Base-by-base conservation (phyloP, 2,329 filamentous ascomycete species). In the Epichloe amarillans region DNA sequence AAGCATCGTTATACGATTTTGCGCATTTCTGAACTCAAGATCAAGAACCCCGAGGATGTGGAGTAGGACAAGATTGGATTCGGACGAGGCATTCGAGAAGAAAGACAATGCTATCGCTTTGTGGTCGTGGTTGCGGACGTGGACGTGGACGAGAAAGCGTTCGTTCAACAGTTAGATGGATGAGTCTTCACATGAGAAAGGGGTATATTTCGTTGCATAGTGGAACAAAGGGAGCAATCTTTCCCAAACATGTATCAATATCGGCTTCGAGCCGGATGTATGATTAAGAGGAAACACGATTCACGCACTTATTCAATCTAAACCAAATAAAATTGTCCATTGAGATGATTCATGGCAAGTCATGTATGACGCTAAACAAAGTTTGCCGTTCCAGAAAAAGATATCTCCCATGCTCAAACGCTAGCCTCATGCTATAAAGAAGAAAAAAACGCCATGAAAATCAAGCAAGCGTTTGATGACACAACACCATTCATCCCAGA, bases 1-100 rank as follows among this genome's bases (percentile, higher is more conserved):
- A 96, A 98, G 77, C 88, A 95, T 65, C 77, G 80, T 61, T 95
- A 86, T 68, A 98, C 93, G 3, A 79, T 95, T 21, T 64, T 98
- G 68, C 77, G 83, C 62, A 85, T 98, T 56, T 84, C 85, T 63
- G 87, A 97, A 69, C 64, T 97, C 55, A 83, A 78, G 63, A 75
- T 95, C 52, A 73, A 74, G 57, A 62, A 59, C 21, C 55, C 65
- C 46, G 70, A 69, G 46, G 69, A 73, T 47, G 61, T 72, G 48
- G 66, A 47, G 19, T 50, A 39, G 38, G 15, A 8, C 19, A 8
- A 23, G 19, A 11, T 2, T 11, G 21, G 12, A 4, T 5, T 12
- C 8, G 17, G 42, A 21, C 2, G 26, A 37, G 4, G 15, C n/a
- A 15, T 41, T 21, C 8, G 11, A 5, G 23, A 15, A n/a, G 23